These are phyloP conservation scores for Pontederia crassipes DNA, from an alignment of 176 grass and related monocot genomes.

Conservation along the genomic window DNA sequence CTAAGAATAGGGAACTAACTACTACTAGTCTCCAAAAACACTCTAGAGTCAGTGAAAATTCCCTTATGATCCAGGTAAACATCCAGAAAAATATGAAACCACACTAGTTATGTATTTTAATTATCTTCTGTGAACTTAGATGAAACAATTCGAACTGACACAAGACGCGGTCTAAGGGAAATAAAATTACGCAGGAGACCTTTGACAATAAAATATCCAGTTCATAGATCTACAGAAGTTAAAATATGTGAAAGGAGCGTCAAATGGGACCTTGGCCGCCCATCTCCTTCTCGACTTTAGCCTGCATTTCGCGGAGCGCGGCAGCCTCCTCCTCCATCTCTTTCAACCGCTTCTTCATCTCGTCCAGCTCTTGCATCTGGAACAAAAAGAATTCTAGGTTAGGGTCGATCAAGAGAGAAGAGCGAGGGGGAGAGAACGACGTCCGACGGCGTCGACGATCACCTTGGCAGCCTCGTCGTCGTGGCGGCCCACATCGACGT, in stretches of 20 bases:
- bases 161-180: no score
- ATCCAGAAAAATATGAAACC: no score
- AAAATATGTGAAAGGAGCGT: background rate
- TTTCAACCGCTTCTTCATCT: constrained; percentile 66
- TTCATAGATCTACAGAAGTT: background rate
- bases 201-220: no score
- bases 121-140: no score
- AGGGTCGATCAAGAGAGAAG: constrained; percentile 19
- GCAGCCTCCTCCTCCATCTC: constrained; percentile 74
- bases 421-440: background rate
- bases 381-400: background rate
- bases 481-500: constrained; percentile 38
- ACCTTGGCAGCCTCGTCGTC: constrained; percentile 52
- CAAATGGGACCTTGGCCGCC: constrained; percentile 8
- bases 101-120: no score
- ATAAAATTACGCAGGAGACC: no score
- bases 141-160: no score
- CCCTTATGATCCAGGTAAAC: no score
- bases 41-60: no score
- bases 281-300: constrained; percentile 80
- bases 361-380: constrained; percentile 53
- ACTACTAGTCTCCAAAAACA: no score
- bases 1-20: no score
- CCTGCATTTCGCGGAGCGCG: constrained; percentile 67
- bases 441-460: no score